phyloP scores from a whole-genome alignment of 2,329 filamentous ascomycete species.

The Fusarium austroafricanum region DNA sequence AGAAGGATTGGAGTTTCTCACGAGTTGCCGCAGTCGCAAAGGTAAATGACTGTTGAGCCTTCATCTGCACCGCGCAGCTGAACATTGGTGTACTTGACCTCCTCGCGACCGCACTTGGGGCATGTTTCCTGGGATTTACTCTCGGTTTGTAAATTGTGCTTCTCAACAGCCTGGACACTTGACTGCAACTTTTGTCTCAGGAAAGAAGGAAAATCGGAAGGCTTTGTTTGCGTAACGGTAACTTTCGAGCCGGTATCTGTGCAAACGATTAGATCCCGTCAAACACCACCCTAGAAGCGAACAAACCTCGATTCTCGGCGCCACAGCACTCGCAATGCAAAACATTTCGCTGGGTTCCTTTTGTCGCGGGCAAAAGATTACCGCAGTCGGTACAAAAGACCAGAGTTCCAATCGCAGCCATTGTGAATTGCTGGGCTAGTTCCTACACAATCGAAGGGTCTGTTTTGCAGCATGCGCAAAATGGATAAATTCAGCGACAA shows the following conservation, averaged over 20 bases:
- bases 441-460: slow-evolving; percentile 11
- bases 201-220: slow-evolving; percentile 90
- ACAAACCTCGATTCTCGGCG: slow-evolving; percentile 81
- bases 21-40: slow-evolving; percentile 88
- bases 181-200: slow-evolving; percentile 85
- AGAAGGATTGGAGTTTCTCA: slow-evolving; percentile 54
- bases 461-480: slow-evolving; percentile 12
- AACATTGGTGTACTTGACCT: slow-evolving; percentile 86
- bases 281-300: not conserved
- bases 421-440: slow-evolving; percentile 54
- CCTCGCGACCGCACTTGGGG: slow-evolving; percentile 80
- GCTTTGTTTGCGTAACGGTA: slow-evolving; percentile 85
- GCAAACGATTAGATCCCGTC: slow-evolving; percentile 24
- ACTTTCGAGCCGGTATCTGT: slow-evolving; percentile 80
- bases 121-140: slow-evolving; percentile 77
- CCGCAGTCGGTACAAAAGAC: slow-evolving; percentile 95
- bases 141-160: slow-evolving; percentile 80
- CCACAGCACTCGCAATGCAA: slow-evolving; percentile 89
- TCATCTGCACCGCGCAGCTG: slow-evolving; percentile 95
- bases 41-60: slow-evolving; percentile 92
- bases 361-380: slow-evolving; percentile 85
- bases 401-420: slow-evolving; percentile 90
- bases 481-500: slow-evolving; percentile 41
- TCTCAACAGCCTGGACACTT: slow-evolving; percentile 83
- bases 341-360: slow-evolving; percentile 79